Evolutionary conservation across 2,329 filamentous ascomycete genomes (phyloP).

Genomic region (Orbilia oligospora): DNA sequence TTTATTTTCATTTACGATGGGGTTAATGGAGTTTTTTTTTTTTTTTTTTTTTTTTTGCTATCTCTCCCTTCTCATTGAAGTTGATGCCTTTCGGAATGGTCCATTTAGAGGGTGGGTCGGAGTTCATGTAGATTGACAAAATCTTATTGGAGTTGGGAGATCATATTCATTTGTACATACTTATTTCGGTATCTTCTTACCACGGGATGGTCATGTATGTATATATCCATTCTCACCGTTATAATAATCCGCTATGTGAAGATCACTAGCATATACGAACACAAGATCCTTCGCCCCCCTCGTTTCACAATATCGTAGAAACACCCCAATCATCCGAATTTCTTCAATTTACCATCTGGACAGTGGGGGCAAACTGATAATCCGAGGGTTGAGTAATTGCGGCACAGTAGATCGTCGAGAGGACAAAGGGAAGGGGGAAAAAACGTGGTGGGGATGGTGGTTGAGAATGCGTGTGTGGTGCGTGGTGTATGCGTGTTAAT

Average conservation of each 20-base stretch:
- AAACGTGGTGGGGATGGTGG: constrained; percentile 23
- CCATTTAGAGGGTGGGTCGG: constrained; percentile 33
- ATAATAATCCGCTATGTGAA: constrained; percentile 47
- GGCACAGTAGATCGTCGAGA: constrained; percentile 14
- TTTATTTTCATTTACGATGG: constrained; percentile 2
- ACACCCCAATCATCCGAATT: constrained; percentile 13
- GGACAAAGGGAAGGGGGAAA: neutral
- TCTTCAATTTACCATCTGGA: constrained; percentile 3
- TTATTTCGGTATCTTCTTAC: constrained; percentile 10
- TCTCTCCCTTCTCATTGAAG: constrained; percentile 18
- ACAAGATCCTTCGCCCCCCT: neutral
- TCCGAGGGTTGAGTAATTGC: constrained; percentile 26
- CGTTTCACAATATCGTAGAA: constrained; percentile 10
- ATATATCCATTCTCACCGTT: constrained; percentile 36
- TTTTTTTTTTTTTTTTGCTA: neutral
- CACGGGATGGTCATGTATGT: constrained; percentile 32
- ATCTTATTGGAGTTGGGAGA: constrained; percentile 11
- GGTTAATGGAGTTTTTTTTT: constrained; percentile 4
- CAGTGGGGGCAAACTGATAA: constrained; percentile 38
- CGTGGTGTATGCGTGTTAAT: constrained; percentile 42
- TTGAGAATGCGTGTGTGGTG: constrained; percentile 1
- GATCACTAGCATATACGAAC: constrained; percentile 31
- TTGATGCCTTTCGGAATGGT: constrained; percentile 31
- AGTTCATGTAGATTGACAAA: constrained; percentile 13
- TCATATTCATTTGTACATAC: constrained; percentile 24